Percentiles rank a stretch among this genome's conserved stretches.
These are phyloP conservation scores for Candida stauntonica DNA, from an alignment of 805 yeast species.

Conservation along the genomic window DNA sequence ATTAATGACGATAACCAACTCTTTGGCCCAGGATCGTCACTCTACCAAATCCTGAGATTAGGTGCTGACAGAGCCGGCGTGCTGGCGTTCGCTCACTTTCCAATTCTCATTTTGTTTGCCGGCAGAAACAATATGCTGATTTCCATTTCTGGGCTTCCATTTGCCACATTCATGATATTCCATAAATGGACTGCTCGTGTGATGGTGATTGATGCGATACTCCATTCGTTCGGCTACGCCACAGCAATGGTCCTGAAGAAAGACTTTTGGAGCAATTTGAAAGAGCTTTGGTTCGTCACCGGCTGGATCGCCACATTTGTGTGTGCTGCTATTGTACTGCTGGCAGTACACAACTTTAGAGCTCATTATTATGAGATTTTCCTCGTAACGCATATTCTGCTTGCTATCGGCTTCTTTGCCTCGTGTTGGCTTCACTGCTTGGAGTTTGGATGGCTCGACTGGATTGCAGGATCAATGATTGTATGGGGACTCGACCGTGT, in stretches of 20 bases:
- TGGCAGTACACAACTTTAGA: constrained; percentile 42
- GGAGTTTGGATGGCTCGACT: constrained; percentile 43
- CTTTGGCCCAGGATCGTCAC: constrained; percentile 14
- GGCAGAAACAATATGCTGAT: constrained; percentile 70
- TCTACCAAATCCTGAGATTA: constrained; percentile 7
- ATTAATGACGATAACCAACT: constrained; percentile 17
- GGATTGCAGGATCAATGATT: constrained; percentile 17
- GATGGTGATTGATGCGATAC: constrained; percentile 37
- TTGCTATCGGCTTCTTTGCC: constrained; percentile 50
- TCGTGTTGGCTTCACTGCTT: constrained; percentile 57
- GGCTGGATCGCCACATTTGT: constrained; percentile 16
- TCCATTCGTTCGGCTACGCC: constrained; percentile 34
- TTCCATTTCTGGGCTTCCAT: constrained; percentile 57
- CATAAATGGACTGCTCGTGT: constrained; percentile 64
- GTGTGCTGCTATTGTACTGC: constrained; percentile 8
- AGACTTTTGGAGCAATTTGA: neutral
- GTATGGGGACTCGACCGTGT: constrained; percentile 50
- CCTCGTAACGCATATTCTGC: constrained; percentile 48
- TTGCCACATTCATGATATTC: constrained; percentile 55
- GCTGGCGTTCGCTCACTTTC: constrained; percentile 39
- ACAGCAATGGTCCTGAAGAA: constrained; percentile 19
- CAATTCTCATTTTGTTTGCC: constrained; percentile 56
- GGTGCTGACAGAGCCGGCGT: constrained; percentile 25
- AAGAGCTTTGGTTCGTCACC: constrained; percentile 15
- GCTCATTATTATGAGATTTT: constrained; percentile 56